Evolutionary conservation across 345 rosid species (phyloP), one percentile per base, ranked within the genome.

Genomic region (Murraya koenigii): DNA sequence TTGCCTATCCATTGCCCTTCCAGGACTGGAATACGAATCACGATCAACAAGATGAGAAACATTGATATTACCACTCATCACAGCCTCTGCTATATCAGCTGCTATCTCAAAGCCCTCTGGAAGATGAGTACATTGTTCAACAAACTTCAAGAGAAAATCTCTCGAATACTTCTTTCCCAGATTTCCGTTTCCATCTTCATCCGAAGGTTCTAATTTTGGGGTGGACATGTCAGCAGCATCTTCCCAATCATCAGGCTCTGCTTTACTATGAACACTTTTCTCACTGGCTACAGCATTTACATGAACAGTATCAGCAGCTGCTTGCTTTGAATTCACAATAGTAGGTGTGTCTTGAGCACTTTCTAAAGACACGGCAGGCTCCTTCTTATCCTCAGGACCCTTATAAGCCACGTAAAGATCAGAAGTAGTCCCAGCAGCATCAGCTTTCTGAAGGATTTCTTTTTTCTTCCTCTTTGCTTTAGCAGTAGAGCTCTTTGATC

Each of bases 181-280:
- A 78, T 80, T 82, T 69, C 74, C 82, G 82, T 78, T 79, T 41
- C 77, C 88, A 81, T 85, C 87, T 76, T 81, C 70, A 75, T 79
- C 88, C 35, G 84, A 72, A 79, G 86, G 59, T 84, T 87, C 95
- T 86, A 97, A 71, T 74, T 93, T 93, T 68, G 97, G 92, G 10
- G 97, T 86, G 28, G 97, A 92, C 36, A 90, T 81, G 74, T 94
- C 99, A 17, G 93, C 97, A 75, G 91, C 98, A 90, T 94, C 97
- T 83, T 97, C 98, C 98, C 99, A 97, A 85, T 97, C 94, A 84
- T 94, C 98, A 15, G 85, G 93, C 81, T 97, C 99, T 61, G 85
- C 77, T 82, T 91, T 94, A 78, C 77, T 78, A 68, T 79, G 82
- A 66, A 77, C 82, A 71, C 71, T 75, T 61, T 79, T 84, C 67